Base-by-base conservation (phyloP, 345 rosid species). In the Eucalyptus grandis region DNA sequence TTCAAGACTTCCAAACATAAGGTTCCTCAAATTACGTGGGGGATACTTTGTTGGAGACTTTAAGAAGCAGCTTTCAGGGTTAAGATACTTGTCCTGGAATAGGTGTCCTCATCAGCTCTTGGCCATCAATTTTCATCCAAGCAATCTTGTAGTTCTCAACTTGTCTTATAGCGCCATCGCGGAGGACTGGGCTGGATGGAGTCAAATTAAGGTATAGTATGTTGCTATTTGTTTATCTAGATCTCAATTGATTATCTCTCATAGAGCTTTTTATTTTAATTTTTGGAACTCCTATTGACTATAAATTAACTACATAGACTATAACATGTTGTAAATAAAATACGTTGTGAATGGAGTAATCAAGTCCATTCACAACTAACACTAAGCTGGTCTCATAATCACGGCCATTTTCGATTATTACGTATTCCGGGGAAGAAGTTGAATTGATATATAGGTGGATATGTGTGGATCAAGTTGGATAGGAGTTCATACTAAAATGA, bases 361-460 rank as follows among this genome's bases (percentile, higher is more conserved):
- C 24, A 77, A 22, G 30, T 24, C 46, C 83, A 3, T 77, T 77
- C 83, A 77, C 9, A 10, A 21, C 47, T 77, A 37, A 77, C 43
- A 21, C 83, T 10, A 21, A 77, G 83, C 47, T 77, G 14, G 83
- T 77, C 83, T 77, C 24, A 24, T 37, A 72, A 72, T 72, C 83
- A 72, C 0, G 27, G 46, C 46, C 27, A 72, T 21, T 40, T 60
- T 26, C 0, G 0, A 60, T 60, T 26, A 60, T 60, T 27, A 27
- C 15, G 1, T 60, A 12, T 60, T 60, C 1, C 27, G 31, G 67
- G 67, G 67, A 60, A 60, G 31, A 60, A 60, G n/a, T 56, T 56
- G 83, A 37, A 77, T 5, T 37, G 47, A 2, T 37, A 77, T 6
- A 21, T 77, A 77, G 83, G 47, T 77, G 46, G 5, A 19, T 77